Evolutionary conservation across 2,329 filamentous ascomycete genomes (phyloP), one percentile per base, ranked within the genome.

Genomic region (Aspergillus sp.): DNA sequence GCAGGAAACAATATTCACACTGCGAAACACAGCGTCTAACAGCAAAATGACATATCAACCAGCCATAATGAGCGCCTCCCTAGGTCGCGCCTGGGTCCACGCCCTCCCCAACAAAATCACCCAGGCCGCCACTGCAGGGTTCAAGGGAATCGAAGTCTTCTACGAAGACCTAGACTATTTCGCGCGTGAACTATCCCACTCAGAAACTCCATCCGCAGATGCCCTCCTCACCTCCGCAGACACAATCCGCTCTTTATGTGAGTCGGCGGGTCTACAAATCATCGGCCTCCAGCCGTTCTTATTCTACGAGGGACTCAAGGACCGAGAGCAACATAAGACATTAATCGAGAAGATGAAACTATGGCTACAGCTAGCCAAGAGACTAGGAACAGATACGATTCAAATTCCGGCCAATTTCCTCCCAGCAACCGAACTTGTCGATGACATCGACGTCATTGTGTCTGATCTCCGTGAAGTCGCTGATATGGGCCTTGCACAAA

Each of bases 371-470:
- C 77, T 95, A 8, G 86, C 84, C 4, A 78, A 82, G n/a, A 80
- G 82, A 7, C 77, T 93, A 0, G 77, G 79, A 6, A 93, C 90
- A 1, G 84, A 91, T 66, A 79, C 90, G 43, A 89, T 95, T 56
- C 84, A 89, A 61, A 85, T 95, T 23, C 90, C 90, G 0, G 89
- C 86, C 6, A 89, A 81, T 62, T 91, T 90, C 69, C 80, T 91
- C 0, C 62, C 64, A 1, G 58, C 67, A 0, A 64, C 56, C 65
- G 2, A 65, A 67, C 12, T 77, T 78, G 12, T 82, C 80, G 2
- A 76, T 74, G 82, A 86, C 61, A 66, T 82, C 24, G 73, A 80
- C 19, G 70, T 86, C 9, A 86, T 90, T 55, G 79, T 86, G 1
- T 70, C 77, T 1, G 90, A 93, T 64, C 77, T 92, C 35, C 77